Evolutionary conservation across 257 asterid genomes (phyloP).

Genomic region (Penstemon newberryi): DNA sequence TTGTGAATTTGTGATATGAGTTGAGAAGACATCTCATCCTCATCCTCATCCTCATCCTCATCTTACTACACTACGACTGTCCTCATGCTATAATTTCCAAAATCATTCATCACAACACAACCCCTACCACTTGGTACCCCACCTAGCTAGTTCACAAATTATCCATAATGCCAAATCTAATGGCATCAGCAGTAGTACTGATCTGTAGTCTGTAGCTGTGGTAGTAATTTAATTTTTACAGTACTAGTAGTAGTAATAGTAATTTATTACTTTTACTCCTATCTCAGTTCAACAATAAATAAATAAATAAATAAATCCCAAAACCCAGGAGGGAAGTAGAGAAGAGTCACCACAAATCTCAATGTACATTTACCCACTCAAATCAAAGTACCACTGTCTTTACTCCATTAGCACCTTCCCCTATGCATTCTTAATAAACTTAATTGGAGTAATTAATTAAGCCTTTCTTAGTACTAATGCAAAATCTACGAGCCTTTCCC

Average conservation of each 20-base stretch:
- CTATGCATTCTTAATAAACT: constrained; percentile 29
- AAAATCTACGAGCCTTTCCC: too few species aligned
- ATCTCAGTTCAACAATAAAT: constrained; percentile 13
- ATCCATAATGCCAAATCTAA: constrained; percentile 30
- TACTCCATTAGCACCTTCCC: constrained; percentile 35
- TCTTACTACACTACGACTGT: too few species aligned
- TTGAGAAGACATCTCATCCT: too few species aligned
- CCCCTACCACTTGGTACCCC: constrained; percentile 5
- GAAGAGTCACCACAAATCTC: constrained; percentile 42
- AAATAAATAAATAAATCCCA: constrained; percentile 32
- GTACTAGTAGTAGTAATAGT: constrained; percentile 14
- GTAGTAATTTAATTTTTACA: constrained; percentile 17
- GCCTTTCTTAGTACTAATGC: too few species aligned
- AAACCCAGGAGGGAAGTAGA: constrained; percentile 30
- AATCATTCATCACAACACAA: too few species aligned
- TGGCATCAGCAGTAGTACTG: too few species aligned
- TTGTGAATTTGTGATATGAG: too few species aligned
- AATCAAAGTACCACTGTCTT: neutral
- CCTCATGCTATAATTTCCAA: too few species aligned
- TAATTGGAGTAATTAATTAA: too few species aligned
- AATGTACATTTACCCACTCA: constrained; percentile 39
- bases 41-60: too few species aligned
- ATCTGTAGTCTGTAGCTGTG: neutral
- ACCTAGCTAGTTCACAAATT: constrained; percentile 20
- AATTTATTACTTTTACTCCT: constrained; percentile 16